Percentiles rank a stretch among this genome's conserved stretches.
Conservation (phyloP, 495 filamentous ascomycete genomes). For the Daldinia bambusicola region DNA sequence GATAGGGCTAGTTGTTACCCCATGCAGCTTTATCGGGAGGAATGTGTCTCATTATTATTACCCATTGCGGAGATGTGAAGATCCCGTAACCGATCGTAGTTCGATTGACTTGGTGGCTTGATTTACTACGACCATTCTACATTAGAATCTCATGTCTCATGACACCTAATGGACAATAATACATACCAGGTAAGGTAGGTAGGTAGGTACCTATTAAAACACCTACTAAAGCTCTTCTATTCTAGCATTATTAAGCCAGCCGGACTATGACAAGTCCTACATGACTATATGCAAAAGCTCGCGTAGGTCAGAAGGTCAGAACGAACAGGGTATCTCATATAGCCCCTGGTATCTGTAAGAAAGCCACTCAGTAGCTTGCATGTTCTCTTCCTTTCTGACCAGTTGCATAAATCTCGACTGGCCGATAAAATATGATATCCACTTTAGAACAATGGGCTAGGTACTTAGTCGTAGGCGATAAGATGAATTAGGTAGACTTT, state of each 20-base stretch:
- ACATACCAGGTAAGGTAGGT: too few species aligned
- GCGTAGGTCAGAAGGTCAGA: background rate
- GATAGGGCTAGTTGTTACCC: conserved; percentile 13
- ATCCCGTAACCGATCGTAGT: conserved; percentile 31
- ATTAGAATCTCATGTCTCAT: too few species aligned
- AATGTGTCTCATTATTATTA: conserved; percentile 2
- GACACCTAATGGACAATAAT: too few species aligned
- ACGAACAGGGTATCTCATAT: conserved; percentile 24
- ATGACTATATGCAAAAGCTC: conserved; percentile 16
- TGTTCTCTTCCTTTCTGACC: too few species aligned
- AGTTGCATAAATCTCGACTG: conserved; percentile 11
- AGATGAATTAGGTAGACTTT: conserved; percentile 9
- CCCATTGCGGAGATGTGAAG: conserved; percentile 37
- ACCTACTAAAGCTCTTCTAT: too few species aligned
- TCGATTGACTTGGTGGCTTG: conserved; percentile 1
- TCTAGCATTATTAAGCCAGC: too few species aligned
- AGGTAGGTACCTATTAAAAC: too few species aligned
- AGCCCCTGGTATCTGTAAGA: background rate
- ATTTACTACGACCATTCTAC: too few species aligned
- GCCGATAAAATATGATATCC: conserved; percentile 18
- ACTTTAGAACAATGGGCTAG: conserved; percentile 9
- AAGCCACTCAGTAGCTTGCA: background rate
- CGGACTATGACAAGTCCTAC: too few species aligned
- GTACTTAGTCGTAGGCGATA: background rate
- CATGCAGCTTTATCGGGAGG: background rate